Conservation (phyloP, 2,329 filamentous ascomycete species). For the Boeremia lycopersici region DNA sequence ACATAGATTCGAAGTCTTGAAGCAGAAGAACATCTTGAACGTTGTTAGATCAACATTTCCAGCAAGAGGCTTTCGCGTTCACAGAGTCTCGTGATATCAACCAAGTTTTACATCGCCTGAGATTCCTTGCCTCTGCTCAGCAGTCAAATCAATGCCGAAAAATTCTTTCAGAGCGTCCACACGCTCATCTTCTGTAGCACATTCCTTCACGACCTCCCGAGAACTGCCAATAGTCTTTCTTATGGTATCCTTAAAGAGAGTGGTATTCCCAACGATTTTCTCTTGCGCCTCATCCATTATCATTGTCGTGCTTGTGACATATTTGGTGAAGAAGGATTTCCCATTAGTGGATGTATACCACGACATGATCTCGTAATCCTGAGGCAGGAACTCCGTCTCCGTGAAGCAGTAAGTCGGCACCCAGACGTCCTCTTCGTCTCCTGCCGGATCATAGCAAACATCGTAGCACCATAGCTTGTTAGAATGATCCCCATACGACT, state of each 20-base stretch:
- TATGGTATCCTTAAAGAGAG: slow-evolving; percentile 8
- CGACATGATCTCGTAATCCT: slow-evolving; percentile 32
- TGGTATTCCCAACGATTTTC: slow-evolving; percentile 15
- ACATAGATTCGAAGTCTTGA: no score
- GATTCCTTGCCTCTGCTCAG: slow-evolving; percentile 4
- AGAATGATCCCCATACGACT: slow-evolving; percentile 14
- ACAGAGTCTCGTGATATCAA: not conserved
- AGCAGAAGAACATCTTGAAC: no score
- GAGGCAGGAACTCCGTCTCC: slow-evolving; percentile 29
- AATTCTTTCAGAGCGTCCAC: slow-evolving; percentile 1
- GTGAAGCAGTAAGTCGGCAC: slow-evolving; percentile 22
- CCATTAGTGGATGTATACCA: slow-evolving; percentile 28
- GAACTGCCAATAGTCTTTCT: slow-evolving; percentile 2
- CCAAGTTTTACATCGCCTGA: not conserved
- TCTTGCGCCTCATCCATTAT: slow-evolving; percentile 15
- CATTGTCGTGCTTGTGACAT: slow-evolving; percentile 21
- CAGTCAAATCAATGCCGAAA: slow-evolving; percentile 12
- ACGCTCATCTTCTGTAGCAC: slow-evolving; percentile 13
- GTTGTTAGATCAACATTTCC: no score
- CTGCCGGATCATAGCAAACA: slow-evolving; percentile 8
- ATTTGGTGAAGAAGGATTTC: slow-evolving; percentile 23
- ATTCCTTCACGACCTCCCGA: slow-evolving; percentile 6
- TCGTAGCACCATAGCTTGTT: slow-evolving; percentile 22
- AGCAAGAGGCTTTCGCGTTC: no score
- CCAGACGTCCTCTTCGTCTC: slow-evolving; percentile 6